A percentile compares a stretch with the other conserved stretches of the same genome.
Evolutionary conservation across 805 yeast species (phyloP).

Genomic region (Candida andamanensis): DNA sequence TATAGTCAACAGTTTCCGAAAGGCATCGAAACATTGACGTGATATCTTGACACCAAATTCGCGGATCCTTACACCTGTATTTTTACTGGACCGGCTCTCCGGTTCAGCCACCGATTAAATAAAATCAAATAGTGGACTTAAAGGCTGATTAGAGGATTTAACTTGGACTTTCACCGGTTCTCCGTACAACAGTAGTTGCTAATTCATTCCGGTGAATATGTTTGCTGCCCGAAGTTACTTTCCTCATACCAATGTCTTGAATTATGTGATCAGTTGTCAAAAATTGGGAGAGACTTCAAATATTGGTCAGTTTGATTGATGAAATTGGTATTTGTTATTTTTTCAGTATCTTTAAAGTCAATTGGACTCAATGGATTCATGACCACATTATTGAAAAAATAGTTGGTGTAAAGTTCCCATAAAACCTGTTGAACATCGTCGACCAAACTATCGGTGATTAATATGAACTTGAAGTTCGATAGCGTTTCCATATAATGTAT

Average conservation of each 20-base stretch:
- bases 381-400: constrained; percentile 57
- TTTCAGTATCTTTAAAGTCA: constrained; percentile 30
- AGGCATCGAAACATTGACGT: neutral
- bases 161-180: too few relatives aligned
- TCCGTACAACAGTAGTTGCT: too few relatives aligned
- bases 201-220: too few relatives aligned
- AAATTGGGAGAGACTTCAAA: constrained; percentile 25
- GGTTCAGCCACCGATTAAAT: too few relatives aligned
- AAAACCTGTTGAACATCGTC: constrained; percentile 53
- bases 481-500: constrained; percentile 79
- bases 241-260: too few relatives aligned
- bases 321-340: constrained; percentile 54
- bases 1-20: neutral
- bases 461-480: constrained; percentile 69
- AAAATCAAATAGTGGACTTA: too few relatives aligned
- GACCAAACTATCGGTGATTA: constrained; percentile 61
- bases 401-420: constrained; percentile 52
- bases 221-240: too few relatives aligned
- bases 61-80: too few relatives aligned
- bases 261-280: constrained; percentile 1
- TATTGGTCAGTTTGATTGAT: constrained; percentile 48
- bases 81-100: neutral
- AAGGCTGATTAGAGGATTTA: too few relatives aligned
- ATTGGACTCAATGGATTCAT: constrained; percentile 51
- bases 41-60: too few relatives aligned